These are phyloP conservation scores for Ricinus communis DNA, from an alignment of 345 rosid genomes.

Conservation along the genomic window DNA sequence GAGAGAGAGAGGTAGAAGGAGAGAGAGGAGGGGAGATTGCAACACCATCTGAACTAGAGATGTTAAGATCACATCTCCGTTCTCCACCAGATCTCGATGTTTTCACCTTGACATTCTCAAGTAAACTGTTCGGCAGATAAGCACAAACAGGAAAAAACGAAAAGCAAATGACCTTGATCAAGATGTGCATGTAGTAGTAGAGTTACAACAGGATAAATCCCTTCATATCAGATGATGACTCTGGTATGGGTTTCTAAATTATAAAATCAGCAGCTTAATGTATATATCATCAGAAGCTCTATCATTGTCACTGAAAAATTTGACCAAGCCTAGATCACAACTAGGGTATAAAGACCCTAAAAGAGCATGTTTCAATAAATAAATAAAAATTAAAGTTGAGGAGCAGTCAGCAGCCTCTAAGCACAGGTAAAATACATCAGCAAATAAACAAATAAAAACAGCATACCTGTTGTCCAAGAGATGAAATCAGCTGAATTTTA, in stretches of 20 bases:
- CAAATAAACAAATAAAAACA: background rate
- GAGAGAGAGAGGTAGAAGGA: too few species aligned
- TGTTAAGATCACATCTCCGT: too few species aligned
- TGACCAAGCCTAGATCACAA: conserved; percentile 2
- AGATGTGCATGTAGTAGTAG: background rate
- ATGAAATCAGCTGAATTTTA: conserved; percentile 72
- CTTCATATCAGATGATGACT: background rate
- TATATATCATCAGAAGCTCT: background rate
- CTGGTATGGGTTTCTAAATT: background rate
- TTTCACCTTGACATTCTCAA: too few species aligned
- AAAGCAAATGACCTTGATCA: background rate
- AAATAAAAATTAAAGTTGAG: conserved; percentile 1
- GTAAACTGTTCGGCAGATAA: too few species aligned
- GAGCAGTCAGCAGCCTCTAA: background rate
- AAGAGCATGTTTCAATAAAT: conserved; percentile 1
- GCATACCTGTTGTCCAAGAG: conserved; percentile 75
- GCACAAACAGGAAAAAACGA: too few species aligned
- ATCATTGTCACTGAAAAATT: background rate
- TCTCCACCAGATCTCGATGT: too few species aligned
- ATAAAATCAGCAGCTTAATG: background rate
- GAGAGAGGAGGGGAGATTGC: too few species aligned
- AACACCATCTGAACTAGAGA: too few species aligned
- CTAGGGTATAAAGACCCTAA: background rate
- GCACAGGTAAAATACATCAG: conserved; percentile 11
- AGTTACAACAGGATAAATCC: too few species aligned